Conservation (phyloP, 768 basidiomycete genomes). For the Agrocybe pediades region DNA sequence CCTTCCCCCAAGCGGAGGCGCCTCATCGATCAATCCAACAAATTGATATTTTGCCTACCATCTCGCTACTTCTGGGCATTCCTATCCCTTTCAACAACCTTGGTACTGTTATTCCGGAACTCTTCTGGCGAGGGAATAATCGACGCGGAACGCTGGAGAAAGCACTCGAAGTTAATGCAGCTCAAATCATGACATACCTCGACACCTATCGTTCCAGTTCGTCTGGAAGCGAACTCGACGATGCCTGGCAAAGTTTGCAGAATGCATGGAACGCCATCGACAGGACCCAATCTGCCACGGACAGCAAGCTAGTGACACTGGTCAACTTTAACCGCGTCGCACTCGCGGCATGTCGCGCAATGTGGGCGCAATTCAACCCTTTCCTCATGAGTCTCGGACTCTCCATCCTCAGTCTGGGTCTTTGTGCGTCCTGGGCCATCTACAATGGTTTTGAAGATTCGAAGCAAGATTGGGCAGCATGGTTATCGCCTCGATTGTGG, state of each 20-base stretch:
- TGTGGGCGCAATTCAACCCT: slow-evolving; percentile 96
- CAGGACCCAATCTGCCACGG: slow-evolving; percentile 17
- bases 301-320: slow-evolving; percentile 38
- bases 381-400: slow-evolving; percentile 77
- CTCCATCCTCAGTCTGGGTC: slow-evolving; percentile 53
- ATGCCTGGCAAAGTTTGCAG: slow-evolving; percentile 56
- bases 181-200: slow-evolving; percentile 78
- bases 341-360: slow-evolving; percentile 70
- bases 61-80: slow-evolving; percentile 87
- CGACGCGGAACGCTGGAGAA: slow-evolving; percentile 42
- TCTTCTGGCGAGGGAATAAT: slow-evolving; percentile 69
- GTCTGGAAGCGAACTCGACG: slow-evolving; percentile 74
- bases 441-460: slow-evolving; percentile 50
- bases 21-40: slow-evolving; percentile 78
- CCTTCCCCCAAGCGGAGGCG: slow-evolving; percentile 59
- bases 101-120: slow-evolving; percentile 87
- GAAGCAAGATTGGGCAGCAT: slow-evolving; percentile 42
- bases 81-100: slow-evolving; percentile 97
- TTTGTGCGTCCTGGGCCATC: slow-evolving; percentile 55
- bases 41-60: slow-evolving; percentile 88
- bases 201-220: slow-evolving; percentile 71
- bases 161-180: slow-evolving; percentile 71
- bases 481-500: slow-evolving; percentile 34
- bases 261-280: slow-evolving; percentile 42
- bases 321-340: slow-evolving; percentile 61